A percentile compares a stretch with the other conserved stretches of the same genome.
These are phyloP conservation scores for Ochromonadaceae sp. DNA, from an alignment of 352 stramenopile genomes.

Conservation along the genomic window DNA sequence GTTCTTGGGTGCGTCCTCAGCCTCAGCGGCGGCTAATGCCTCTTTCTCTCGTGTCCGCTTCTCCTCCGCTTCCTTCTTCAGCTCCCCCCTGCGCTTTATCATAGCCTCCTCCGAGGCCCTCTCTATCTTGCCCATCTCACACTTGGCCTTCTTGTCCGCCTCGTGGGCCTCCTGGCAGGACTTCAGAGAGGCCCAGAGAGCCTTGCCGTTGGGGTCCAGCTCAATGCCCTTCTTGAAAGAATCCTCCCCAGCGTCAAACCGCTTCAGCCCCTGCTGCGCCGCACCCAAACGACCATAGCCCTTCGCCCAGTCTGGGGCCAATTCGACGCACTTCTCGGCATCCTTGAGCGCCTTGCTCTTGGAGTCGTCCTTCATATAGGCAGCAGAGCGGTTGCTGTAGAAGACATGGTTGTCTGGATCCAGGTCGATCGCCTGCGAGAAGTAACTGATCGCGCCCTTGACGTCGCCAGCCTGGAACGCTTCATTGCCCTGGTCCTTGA, in stretches of 20 bases:
- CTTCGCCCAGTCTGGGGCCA: slow-evolving; percentile 77
- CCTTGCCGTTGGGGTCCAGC: slow-evolving; percentile 9
- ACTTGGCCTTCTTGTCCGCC: slow-evolving; percentile 15
- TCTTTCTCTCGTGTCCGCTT: neutral
- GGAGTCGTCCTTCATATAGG: slow-evolving; percentile 23
- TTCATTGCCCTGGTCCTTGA: too few relatives aligned
- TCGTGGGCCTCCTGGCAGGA: slow-evolving; percentile 10
- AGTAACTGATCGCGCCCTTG: slow-evolving; percentile 18
- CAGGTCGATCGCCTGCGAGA: slow-evolving; percentile 57
- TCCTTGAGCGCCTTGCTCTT: slow-evolving; percentile 62
- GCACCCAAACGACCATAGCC: slow-evolving; percentile 77
- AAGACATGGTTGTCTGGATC: slow-evolving; percentile 69
- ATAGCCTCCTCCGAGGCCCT: slow-evolving; percentile 9
- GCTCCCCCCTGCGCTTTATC: neutral
- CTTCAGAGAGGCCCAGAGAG: neutral
- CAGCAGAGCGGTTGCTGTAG: slow-evolving; percentile 58
- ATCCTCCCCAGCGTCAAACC: slow-evolving; percentile 24
- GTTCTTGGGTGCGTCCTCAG: neutral
- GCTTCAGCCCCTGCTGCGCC: slow-evolving; percentile 53
- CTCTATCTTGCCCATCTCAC: neutral
- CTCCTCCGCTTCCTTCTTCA: neutral
- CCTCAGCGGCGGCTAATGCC: neutral
- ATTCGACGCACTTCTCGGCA: slow-evolving; percentile 64
- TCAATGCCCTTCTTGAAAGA: slow-evolving; percentile 18
- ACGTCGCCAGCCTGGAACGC: slow-evolving; percentile 12